Base-by-base conservation (phyloP, 768 basidiomycete species). In the Cyathus striatus region DNA sequence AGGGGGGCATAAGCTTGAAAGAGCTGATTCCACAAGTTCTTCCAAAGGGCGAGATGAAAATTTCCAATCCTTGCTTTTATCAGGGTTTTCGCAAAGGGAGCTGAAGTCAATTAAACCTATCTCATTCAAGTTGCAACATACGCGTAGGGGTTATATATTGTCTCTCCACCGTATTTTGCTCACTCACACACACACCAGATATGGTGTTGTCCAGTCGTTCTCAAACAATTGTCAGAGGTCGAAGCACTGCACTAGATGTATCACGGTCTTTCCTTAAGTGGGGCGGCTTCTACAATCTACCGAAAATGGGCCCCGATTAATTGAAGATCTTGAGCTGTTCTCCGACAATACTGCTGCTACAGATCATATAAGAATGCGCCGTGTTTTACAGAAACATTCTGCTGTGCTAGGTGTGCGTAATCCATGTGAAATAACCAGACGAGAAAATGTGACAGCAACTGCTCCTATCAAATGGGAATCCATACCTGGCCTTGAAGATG, bases 1-100 rank as follows among this genome's bases (percentile, higher is more conserved):
- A 54, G 16, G 59, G 65, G 32, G 68, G 67, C 17, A 33, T 67
- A 44, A 59, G 68, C 10, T 53, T 72, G 32, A 58, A 61, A n/a
- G 68, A 70, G 33, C 45, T 72, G n/a, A n/a, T n/a, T n/a, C n/a
- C 14, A 55, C 60, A 45, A 25, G 38, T 14, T 44, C 58, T 16
- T 49, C 59, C 4, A 34, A 49, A 26, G 32, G 33, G 18, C 41
- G 50, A 13, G 50, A 57, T 18, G 49, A 55, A 25, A 46, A 52
- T 16, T 47, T 46, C 16, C 38, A 46, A n/a, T 50, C 40, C 18
- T 39, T 38, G 27, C 2, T n/a, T n/a, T n/a, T n/a, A n/a, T n/a
- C n/a, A n/a, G n/a, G n/a, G n/a, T n/a, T n/a, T n/a, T n/a, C n/a
- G n/a, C n/a, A n/a, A n/a, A n/a, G n/a, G n/a, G n/a, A n/a, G n/a